Percentiles rank a stretch among this genome's conserved stretches.
These are phyloP conservation scores for Populus tomentosa DNA, from an alignment of 441 rosid genomes.

Conservation along the genomic window DNA sequence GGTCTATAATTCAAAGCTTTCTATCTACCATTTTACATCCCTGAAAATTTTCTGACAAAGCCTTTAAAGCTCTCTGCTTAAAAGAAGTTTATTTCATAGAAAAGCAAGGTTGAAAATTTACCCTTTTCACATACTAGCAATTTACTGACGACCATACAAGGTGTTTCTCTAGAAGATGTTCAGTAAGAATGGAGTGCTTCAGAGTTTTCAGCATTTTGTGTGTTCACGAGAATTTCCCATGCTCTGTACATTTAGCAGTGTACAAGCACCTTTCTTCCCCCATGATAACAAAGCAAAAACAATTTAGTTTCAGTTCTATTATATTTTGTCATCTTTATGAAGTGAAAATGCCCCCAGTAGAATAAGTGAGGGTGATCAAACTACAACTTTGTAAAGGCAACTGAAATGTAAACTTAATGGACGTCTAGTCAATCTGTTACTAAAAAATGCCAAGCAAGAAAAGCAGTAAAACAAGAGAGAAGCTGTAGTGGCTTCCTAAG, in stretches of 20 bases:
- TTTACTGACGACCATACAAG: neutral
- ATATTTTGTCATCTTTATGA: neutral
- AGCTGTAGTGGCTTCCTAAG: neutral
- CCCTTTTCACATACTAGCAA: neutral
- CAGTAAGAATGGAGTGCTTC: neutral
- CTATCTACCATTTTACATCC: neutral
- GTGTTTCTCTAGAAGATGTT: neutral
- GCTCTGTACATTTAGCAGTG: neutral
- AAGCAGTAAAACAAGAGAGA: neutral
- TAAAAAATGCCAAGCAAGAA: neutral
- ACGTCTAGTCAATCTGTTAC: neutral
- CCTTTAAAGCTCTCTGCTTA: neutral
- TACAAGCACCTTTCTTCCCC: neutral
- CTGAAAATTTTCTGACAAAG: neutral
- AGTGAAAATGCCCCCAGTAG: neutral
- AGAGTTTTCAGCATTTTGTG: neutral
- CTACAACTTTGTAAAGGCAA: neutral
- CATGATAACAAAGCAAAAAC: neutral
- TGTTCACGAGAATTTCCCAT: neutral
- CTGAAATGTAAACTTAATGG: neutral
- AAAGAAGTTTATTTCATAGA: neutral
- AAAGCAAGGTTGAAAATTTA: too few species aligned
- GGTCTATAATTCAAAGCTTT: neutral
- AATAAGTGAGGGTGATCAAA: neutral
- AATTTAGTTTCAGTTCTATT: neutral